A percentile compares a stretch with the other conserved stretches of the same genome.
Evolutionary conservation across 495 filamentous ascomycete species (phyloP).

Genomic region (Letharia columbiana): DNA sequence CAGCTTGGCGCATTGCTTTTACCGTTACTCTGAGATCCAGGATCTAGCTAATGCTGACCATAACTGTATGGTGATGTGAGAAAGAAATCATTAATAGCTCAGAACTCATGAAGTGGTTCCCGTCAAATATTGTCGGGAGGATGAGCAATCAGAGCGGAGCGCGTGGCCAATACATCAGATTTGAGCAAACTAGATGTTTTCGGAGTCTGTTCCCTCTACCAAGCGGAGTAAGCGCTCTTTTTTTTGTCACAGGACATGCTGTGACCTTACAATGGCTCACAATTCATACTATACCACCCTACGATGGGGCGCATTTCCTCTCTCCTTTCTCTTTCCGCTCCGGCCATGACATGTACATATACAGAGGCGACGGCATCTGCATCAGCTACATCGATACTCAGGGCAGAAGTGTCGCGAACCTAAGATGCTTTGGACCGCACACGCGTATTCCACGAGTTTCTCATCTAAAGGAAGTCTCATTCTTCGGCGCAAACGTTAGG

Average conservation of each 20-base stretch:
- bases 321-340: neutral
- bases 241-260: neutral
- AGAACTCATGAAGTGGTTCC: neutral
- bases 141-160: neutral
- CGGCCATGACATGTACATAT: neutral
- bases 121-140: neutral
- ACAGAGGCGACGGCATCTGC: neutral
- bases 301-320: neutral
- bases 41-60: neutral
- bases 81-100: neutral
- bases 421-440: neutral
- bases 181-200: neutral
- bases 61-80: neutral
- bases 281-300: neutral
- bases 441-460: rapidly evolving
- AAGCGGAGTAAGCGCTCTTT: neutral
- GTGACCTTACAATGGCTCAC: neutral
- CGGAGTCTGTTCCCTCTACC: neutral
- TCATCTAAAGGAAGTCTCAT: neutral
- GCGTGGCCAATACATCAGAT: neutral
- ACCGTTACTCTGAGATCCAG: neutral
- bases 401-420: neutral
- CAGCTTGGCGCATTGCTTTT: neutral
- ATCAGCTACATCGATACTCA: neutral
- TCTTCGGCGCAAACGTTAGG: neutral